Base-by-base conservation (phyloP, 331 rosid species). In the Erythrophleum ivorense region DNA sequence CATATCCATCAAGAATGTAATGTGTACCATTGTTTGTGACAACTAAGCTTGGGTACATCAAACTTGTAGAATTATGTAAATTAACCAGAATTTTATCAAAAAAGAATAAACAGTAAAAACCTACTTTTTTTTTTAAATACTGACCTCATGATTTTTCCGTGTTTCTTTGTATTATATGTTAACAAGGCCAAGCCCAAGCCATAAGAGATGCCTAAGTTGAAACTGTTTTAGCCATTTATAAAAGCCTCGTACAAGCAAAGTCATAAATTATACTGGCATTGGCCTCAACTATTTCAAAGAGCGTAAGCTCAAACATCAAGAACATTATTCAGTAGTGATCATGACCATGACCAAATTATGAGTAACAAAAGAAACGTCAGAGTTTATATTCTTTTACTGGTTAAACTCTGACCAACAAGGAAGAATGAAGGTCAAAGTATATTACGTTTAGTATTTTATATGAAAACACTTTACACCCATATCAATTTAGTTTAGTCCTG, bases 1-100 rank as follows among this genome's bases (percentile, higher is more conserved):
- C 31, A 78, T 53, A 70, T 76, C 52, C 76, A 60, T 29, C 63
- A 76, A 38, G 53, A 60, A 78, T 45, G 34, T 75, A 16, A 31
- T 43, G 40, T 73, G 79, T 66, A 54, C 60, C 49, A 58, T 43
- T 70, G 64, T 57, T 63, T 53, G 54, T 14, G 40, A 75, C 7
- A 55, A 21, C 34, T 58, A 80, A 49, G 33, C 60, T 66, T 55
- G n/a, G 29, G 31, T 41, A 29, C 58, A 54, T 14, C 19, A 70
- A 75, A 81, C 75, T 66, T 12, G 75, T 41, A 77, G 43, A 75
- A 40, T 40, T 18, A 54, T 63, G 16, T 2, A 46, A 49, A 46
- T 73, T n/a, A 58, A 43, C 53, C 33, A 60, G 59, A 66, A 77
- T 34, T 75, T 9, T 21, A 46, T 63, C 52, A 31, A 46, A 8